Evolutionary conservation across 2,329 filamentous ascomycete species (phyloP), one percentile per base, ranked within the genome.

Genomic region (Capronia americana): DNA sequence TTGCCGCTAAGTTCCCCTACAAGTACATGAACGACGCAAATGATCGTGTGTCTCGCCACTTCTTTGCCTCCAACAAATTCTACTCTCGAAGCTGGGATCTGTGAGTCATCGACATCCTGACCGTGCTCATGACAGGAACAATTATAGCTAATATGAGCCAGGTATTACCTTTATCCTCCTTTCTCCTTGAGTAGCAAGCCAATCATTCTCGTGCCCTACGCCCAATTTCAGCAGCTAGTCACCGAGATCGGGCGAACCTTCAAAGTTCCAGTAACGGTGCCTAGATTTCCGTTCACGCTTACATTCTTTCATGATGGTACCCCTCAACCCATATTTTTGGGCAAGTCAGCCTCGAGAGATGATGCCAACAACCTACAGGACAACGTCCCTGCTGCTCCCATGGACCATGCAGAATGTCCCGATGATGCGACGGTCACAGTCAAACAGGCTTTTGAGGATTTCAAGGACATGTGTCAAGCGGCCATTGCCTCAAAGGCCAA

Each of bases 41-140:
- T 30, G 74, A 79, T 56, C 63, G 54, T 26, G 76, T 81, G 41
- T 77, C 78, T 4, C 70, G 73, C 38, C 69, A 63, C 8, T 82
- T 79, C 68, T 83, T 82, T 63, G 77, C 77, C 20, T 68, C 64
- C 5, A 79, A 77, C 2, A 77, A 81, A 60, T 80, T 83, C 69
- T 86, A 85, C 72, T 78, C 81, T 1, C 84, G 87, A 65, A 74
- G 80, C 11, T 97, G 93, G 93, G 88, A 94, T 69, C 80, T 96
- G 91, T 95, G 82, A 83, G 89, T 83, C 3, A 23, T 6, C 7
- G 14, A n/a, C 20, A 44, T n/a, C 8, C 8, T 44, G 17, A n/a
- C 20, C 17, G 64, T 58, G 24, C 55, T 5, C 14, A n/a, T 24
- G 11, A 41, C 23, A 8, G 20, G 44, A 12, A 46, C 23, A 30